These are phyloP conservation scores for Trichoderma brevicompactum DNA, from an alignment of 2,329 filamentous ascomycete species.

Conservation along the genomic window DNA sequence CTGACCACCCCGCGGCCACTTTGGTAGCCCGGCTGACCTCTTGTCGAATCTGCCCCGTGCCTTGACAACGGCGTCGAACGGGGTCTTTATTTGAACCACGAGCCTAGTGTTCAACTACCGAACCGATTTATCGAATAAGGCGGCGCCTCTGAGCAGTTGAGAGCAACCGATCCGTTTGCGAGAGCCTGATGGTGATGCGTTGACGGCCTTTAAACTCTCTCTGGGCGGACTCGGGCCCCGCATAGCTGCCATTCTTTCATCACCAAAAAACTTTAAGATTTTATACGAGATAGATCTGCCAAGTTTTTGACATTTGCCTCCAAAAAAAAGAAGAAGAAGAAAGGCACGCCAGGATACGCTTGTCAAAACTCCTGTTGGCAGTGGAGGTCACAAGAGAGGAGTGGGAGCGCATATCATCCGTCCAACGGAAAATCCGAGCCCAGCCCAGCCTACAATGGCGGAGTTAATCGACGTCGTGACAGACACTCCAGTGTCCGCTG, in stretches of 20 bases:
- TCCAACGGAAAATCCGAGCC: neutral
- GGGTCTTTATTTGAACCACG: neutral
- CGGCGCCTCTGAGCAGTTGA: neutral
- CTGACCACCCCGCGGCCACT: constrained; percentile 31
- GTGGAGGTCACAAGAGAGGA: neutral
- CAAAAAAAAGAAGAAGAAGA: neutral
- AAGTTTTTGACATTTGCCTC: neutral
- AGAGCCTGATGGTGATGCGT: constrained; percentile 8
- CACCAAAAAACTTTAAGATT: constrained; percentile 8
- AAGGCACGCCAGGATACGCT: neutral
- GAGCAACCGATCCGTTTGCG: neutral
- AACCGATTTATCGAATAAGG: neutral
- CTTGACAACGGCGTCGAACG: constrained; percentile 18
- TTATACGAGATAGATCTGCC: neutral
- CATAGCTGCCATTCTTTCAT: neutral
- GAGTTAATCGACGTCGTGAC: constrained; percentile 3
- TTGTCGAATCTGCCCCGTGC: constrained; percentile 16
- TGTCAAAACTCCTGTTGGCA: neutral
- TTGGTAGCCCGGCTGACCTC: constrained; percentile 30
- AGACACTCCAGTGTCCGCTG: constrained; percentile 36
- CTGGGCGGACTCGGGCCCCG: constrained; percentile 10
- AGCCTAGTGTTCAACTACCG: constrained; percentile 11
- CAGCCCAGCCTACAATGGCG: constrained; percentile 13
- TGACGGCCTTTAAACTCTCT: constrained; percentile 22
- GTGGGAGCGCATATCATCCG: neutral